phyloP scores from a whole-genome alignment of 768 basidiomycete genomes.

The Clathrus columnatus region DNA sequence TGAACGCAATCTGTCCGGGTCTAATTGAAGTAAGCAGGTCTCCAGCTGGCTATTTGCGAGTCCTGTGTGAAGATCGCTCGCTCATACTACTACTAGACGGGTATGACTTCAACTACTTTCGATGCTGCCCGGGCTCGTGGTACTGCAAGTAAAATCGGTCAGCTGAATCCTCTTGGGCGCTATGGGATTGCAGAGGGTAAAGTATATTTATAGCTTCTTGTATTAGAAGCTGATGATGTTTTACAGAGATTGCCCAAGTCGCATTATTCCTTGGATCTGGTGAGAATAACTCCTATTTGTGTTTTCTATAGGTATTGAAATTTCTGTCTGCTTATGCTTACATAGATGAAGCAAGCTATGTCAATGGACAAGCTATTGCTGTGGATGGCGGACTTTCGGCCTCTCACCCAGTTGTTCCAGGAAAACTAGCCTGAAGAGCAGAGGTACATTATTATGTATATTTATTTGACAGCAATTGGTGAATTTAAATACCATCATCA shows the following conservation, averaged over 20 bases:
- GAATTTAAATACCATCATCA: too few relatives aligned
- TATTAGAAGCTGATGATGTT: neutral
- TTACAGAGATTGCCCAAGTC: constrained; percentile 74
- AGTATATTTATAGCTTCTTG: constrained; percentile 12
- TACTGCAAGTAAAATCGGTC: constrained; percentile 66
- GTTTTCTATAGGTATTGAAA: neutral
- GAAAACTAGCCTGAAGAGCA: constrained; percentile 28
- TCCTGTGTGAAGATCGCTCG: too few relatives aligned
- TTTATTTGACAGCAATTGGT: neutral
- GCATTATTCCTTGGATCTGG: constrained; percentile 85
- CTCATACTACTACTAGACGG: constrained; percentile 38
- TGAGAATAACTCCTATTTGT: constrained; percentile 24
- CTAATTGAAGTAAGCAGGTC: constrained; percentile 60
- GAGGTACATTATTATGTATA: neutral
- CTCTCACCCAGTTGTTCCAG: constrained; percentile 72
- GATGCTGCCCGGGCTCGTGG: constrained; percentile 70
- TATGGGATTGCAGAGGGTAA: constrained; percentile 76
- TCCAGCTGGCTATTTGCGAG: too few relatives aligned
- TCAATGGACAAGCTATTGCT: constrained; percentile 82
- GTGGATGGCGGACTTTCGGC: constrained; percentile 82
- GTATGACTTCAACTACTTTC: constrained; percentile 78
- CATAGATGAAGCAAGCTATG: constrained; percentile 80
- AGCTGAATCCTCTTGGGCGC: constrained; percentile 75
- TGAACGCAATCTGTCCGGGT: constrained; percentile 87
- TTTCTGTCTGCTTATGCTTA: neutral